Conservation (phyloP, 257 asterid genomes). For the Solanum rostratum region DNA sequence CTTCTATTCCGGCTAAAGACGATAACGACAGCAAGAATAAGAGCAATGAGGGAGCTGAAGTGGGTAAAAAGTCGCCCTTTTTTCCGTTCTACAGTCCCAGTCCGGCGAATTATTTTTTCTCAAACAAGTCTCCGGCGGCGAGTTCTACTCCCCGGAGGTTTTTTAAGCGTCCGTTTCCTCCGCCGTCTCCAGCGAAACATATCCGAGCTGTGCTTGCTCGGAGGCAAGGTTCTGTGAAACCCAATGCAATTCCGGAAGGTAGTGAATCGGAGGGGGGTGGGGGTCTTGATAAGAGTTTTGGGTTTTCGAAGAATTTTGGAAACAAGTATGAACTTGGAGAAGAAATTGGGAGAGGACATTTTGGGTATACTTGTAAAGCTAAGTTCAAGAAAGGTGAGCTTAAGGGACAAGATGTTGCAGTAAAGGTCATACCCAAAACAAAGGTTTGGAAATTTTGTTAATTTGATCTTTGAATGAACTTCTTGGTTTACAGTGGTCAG, state of each 20-base stretch:
- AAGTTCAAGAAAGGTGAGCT: conserved; percentile 78
- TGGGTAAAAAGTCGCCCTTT: conserved; percentile 58
- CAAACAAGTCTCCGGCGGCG: conserved; percentile 68
- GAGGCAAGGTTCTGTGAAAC: conserved; percentile 88
- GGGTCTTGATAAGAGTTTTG: conserved; percentile 70
- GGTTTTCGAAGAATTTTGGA: conserved; percentile 62
- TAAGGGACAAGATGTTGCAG: conserved; percentile 78
- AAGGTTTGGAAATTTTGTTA: conserved; percentile 35
- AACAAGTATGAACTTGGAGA: conserved; percentile 78
- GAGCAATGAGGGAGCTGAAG: conserved; percentile 9
- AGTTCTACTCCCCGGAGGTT: conserved; percentile 58
- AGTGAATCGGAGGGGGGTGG: background rate
- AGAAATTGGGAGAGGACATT: conserved; percentile 92
- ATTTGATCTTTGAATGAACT: background rate
- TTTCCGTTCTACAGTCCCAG: conserved; percentile 90
- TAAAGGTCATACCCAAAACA: conserved; percentile 80
- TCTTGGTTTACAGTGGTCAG: background rate
- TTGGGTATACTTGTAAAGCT: conserved; percentile 88
- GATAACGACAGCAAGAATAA: background rate
- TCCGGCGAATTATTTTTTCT: conserved; percentile 65
- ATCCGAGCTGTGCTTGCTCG: conserved; percentile 67
- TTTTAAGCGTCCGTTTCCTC: conserved; percentile 3
- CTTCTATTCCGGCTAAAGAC: conserved; percentile 1
- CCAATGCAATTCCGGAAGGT: conserved; percentile 38
- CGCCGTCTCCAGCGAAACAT: conserved; percentile 90